Percentiles rank a stretch among this genome's conserved stretches.
Conservation (phyloP, 2,329 filamentous ascomycete species). For the Zymoseptoria ardabiliae region DNA sequence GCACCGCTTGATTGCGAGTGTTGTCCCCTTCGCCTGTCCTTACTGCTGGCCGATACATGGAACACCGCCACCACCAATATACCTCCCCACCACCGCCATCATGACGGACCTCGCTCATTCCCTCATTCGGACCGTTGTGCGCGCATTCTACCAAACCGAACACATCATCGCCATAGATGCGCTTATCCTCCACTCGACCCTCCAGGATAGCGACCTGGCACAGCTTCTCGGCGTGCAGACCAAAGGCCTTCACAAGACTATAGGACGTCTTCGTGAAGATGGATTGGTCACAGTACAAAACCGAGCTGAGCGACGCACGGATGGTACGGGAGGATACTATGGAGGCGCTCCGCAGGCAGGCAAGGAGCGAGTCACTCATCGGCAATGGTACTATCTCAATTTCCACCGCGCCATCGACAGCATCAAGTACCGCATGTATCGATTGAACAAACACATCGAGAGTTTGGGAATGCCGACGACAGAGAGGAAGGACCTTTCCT, state of each 20-base stretch:
- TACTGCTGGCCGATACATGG: not conserved
- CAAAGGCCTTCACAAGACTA: slow-evolving; percentile 86
- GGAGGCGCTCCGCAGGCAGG: slow-evolving; percentile 19
- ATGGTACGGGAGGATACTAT: slow-evolving; percentile 23
- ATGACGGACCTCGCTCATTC: slow-evolving; percentile 60
- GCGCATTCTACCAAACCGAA: slow-evolving; percentile 79
- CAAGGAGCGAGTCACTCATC: slow-evolving; percentile 34
- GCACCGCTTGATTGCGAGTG: slow-evolving; percentile 27
- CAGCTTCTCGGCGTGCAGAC: slow-evolving; percentile 81
- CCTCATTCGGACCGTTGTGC: slow-evolving; percentile 76
- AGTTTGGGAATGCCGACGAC: slow-evolving; percentile 66
- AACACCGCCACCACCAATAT: not conserved
- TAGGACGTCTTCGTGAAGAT: slow-evolving; percentile 76
- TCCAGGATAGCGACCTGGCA: slow-evolving; percentile 82
- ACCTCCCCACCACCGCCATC: slow-evolving; percentile 11
- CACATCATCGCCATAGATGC: slow-evolving; percentile 78
- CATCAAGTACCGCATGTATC: slow-evolving; percentile 89
- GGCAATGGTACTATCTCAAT: slow-evolving; percentile 96
- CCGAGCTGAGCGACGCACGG: slow-evolving; percentile 29
- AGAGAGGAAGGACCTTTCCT: slow-evolving; percentile 90
- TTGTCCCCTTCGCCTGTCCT: not conserved
- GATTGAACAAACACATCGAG: slow-evolving; percentile 82
- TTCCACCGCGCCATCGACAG: slow-evolving; percentile 90
- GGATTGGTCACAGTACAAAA: slow-evolving; percentile 73
- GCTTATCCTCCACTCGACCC: slow-evolving; percentile 61